Base-by-base conservation (phyloP, 2,329 filamentous ascomycete genomes). In the Paraphoma sp. region DNA sequence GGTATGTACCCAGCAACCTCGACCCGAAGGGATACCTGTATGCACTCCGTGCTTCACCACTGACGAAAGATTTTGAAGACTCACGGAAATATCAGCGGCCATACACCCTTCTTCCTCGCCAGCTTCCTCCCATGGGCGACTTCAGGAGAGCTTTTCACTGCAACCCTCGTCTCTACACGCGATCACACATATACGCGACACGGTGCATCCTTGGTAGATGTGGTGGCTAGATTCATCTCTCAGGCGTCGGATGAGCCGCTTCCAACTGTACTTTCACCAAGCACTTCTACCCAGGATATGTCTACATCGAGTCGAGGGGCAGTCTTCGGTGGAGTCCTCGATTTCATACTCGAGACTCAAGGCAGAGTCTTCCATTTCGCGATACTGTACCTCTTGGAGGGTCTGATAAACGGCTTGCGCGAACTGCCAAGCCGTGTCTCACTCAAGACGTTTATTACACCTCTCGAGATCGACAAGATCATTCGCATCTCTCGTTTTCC, bases 51-150 rank as follows among this genome's bases (percentile, higher is more conserved):
- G 33, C 10, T 14, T 36, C 3, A 7, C 33, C 33, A 36, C 33
- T 11, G 2, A 12, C 16, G n/a, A 17, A 6, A 28, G 6, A 45
- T 38, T 23, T 23, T 23, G 23, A 23, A 59, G 56, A n/a, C 8
- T 29, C 30, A 45, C 8, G 47, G 51, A 28, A 51, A 56, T n/a
- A 38, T 57, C 31, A 51, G 29, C 14, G 52, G 56, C 11, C 56
- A 60, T 42, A 40, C 56, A 16, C 18, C 53, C 42, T 79, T 82
- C 54, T 67, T 82, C 2, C 59, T 74, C 4, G 52, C 72, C 12
- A 73, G 75, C 0, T 78, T 83, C 47, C 69, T 83, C 4, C 80
- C 80, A 2, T 83, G 81, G 81, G 80, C 75, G 1, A 79, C 76
- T 4, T 75, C 78, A 59, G 81, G 81, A 3, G 70, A 67, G 11